Evolutionary conservation across 768 basidiomycete genomes (phyloP).

Genomic region (Cystobasidium onofrii): DNA sequence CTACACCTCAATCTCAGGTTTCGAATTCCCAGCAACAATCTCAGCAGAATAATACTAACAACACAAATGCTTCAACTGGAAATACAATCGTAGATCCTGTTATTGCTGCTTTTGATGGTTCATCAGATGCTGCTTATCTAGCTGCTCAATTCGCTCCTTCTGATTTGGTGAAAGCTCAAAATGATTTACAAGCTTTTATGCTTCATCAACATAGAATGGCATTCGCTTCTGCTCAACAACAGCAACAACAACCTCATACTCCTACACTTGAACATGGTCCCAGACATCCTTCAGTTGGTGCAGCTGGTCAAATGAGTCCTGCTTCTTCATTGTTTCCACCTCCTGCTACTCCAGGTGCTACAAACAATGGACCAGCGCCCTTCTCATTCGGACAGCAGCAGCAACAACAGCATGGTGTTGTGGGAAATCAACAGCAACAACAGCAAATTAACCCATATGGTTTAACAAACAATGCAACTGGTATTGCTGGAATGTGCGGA

Average conservation of each 20-base stretch:
- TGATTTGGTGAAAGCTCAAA: slow-evolving; percentile 22
- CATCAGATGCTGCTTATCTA: slow-evolving; percentile 11
- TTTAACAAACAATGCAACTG: neutral
- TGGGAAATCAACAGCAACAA: neutral
- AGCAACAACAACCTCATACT: neutral
- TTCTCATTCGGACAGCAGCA: neutral
- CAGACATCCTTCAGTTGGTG: too few species aligned
- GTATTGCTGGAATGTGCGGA: neutral
- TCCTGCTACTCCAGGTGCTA: neutral
- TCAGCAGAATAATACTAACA: neutral
- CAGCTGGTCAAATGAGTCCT: slow-evolving; percentile 4
- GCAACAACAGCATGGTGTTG: neutral
- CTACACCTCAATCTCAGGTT: neutral
- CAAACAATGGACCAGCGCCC: neutral
- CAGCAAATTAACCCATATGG: neutral
- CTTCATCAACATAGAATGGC: slow-evolving; percentile 19
- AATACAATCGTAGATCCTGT: neutral
- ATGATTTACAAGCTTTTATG: slow-evolving; percentile 16
- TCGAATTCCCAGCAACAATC: neutral
- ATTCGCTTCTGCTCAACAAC: neutral
- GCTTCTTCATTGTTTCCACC: neutral
- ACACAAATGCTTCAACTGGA: neutral
- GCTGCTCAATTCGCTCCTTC: neutral
- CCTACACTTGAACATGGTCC: neutral
- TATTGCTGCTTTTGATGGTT: neutral